Base-by-base conservation (phyloP, 176 grass and related monocot genomes). In the Tillandsia fasciculata region DNA sequence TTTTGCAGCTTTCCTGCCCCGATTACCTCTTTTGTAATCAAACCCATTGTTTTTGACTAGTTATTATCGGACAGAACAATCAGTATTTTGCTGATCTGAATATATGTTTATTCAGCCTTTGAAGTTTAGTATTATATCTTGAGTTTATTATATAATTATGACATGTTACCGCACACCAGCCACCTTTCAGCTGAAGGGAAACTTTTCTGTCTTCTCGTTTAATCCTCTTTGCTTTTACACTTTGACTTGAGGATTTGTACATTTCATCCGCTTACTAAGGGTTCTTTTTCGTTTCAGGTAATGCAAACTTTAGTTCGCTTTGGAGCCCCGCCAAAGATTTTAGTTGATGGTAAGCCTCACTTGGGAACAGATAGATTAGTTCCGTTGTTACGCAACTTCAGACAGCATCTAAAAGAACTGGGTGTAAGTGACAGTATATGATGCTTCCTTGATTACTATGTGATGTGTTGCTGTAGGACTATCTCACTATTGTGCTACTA, bases 321-420 rank as follows among this genome's bases (percentile, higher is more conserved):
- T 75, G 93, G 93, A 83, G 93, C 84, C 53, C 86, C 93, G 66
- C 49, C 76, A 81, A 92, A 83, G 53, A 97, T 97, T 74, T 70
- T 97, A 75, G 69, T 97, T 72, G 82, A 97, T 64, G 93, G 93
- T 67, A 97, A 89, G 70, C 93, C 93, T 83, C 93, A 97, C 69
- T 83, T 97, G 23, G 93, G 93, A 75, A 97, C 93, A 3, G 89
- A 97, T 90, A 89, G 80, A 76, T 83, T 97, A 82, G 77, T 97
- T 81, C 89, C 89, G 48, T 49, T 97, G 65, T 64, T 97, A 48
- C 81, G 77, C 50, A 97, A 80, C 68, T 97, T 97, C 73, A 85
- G 93, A 26, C 83, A 90, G 49, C 85, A 97, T 69, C 76, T 97
- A 50, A 80, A 69, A 79, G 81, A 85, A 28, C 81, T 97, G 86